Percentiles rank a stretch among this genome's conserved stretches.
phyloP scores from a whole-genome alignment of 1,139 yeast species.

The Meyerozyma guilliermondii region DNA sequence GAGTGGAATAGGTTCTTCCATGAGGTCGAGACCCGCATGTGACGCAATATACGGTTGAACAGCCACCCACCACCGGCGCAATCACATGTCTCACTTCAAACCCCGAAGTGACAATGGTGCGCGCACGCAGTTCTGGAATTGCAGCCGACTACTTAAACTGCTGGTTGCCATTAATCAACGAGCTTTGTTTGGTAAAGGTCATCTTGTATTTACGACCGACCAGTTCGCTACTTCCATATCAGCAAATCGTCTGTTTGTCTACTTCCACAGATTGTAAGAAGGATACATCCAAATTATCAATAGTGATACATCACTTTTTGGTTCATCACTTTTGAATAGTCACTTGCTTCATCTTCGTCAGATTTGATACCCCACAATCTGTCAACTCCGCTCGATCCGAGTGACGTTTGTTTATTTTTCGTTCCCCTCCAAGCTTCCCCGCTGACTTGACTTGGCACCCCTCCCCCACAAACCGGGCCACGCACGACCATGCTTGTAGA shows the following conservation, averaged over 20 bases:
- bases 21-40: slow-evolving; percentile 1
- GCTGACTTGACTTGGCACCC: not conserved
- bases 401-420: not conserved
- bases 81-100: not conserved
- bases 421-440: not conserved
- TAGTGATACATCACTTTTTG: no score
- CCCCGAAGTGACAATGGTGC: not conserved
- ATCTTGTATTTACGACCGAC: no score
- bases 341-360: no score
- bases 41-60: not conserved
- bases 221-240: no score
- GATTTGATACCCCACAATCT: not conserved
- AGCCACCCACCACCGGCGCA: not conserved
- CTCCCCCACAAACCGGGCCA: not conserved
- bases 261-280: no score
- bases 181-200: no score
- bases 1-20: slow-evolving; percentile 1
- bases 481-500: not conserved
- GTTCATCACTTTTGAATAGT: not conserved
- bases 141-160: not conserved
- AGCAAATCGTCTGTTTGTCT: no score
- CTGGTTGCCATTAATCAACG: not conserved
- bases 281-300: no score
- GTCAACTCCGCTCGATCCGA: not conserved
- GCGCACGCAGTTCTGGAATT: not conserved